phyloP scores from a whole-genome alignment of 2,329 filamentous ascomycete species.

The Fusarium sp. region DNA sequence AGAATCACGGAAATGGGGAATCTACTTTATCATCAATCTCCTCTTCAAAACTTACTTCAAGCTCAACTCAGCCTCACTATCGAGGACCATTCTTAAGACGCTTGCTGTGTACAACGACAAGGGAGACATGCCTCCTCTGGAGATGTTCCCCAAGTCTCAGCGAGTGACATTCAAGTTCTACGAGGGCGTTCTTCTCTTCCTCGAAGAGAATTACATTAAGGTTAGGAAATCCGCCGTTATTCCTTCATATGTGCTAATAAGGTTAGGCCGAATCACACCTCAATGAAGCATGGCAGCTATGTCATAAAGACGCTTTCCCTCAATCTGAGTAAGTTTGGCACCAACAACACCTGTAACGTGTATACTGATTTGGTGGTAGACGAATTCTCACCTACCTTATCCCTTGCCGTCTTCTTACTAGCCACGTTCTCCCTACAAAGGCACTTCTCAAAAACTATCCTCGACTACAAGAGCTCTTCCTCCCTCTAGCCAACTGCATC shows the following conservation, averaged over 20 bases:
- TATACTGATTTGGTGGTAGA: constrained; percentile 58
- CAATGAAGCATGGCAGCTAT: constrained; percentile 84
- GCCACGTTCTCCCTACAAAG: constrained; percentile 82
- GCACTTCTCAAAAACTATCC: constrained; percentile 81
- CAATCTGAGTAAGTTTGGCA: constrained; percentile 79
- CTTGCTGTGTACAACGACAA: constrained; percentile 77
- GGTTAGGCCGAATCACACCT: constrained; percentile 83
- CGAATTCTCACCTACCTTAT: constrained; percentile 95
- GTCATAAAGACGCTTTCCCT: constrained; percentile 76
- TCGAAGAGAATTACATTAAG: constrained; percentile 92
- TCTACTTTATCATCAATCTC: constrained; percentile 94
- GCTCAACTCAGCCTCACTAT: constrained; percentile 89
- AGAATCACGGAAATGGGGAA: constrained; percentile 96
- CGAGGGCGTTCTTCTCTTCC: constrained; percentile 89
- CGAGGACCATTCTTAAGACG: constrained; percentile 88
- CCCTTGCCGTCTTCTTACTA: constrained; percentile 90
- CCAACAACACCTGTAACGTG: background rate
- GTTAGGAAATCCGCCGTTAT: constrained; percentile 57
- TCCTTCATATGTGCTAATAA: constrained; percentile 3
- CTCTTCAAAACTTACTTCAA: constrained; percentile 99
- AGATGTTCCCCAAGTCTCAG: constrained; percentile 87
- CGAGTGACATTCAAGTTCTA: constrained; percentile 98
- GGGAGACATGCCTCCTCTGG: constrained; percentile 83
- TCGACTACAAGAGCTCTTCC: constrained; percentile 80
- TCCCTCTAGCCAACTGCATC: constrained; percentile 83